These are phyloP conservation scores for Penicillium subrubescens DNA, from an alignment of 495 filamentous ascomycete species.

Conservation along the genomic window DNA sequence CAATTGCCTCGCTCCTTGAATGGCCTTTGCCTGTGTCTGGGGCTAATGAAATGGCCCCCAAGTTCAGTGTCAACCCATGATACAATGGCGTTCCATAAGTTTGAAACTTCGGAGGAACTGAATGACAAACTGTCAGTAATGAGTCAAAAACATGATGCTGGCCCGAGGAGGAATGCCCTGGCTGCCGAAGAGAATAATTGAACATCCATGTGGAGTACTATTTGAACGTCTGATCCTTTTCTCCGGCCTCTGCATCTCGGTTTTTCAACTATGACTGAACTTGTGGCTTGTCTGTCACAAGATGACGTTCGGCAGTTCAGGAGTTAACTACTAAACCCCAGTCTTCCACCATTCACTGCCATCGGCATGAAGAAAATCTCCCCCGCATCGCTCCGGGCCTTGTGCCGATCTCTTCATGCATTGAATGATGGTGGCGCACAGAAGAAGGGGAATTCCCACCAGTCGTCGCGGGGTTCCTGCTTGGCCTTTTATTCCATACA, in stretches of 20 bases:
- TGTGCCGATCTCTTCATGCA: background rate
- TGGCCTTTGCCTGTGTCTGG: too few relatives aligned
- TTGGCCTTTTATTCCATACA: background rate
- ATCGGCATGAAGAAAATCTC: conserved; percentile 16
- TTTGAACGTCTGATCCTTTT: too few relatives aligned
- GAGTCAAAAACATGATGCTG: too few relatives aligned
- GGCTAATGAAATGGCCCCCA: background rate
- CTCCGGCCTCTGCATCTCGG: too few relatives aligned
- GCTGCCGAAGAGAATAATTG: too few relatives aligned
- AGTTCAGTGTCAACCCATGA: background rate
- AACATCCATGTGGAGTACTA: too few relatives aligned
- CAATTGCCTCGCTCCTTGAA: too few relatives aligned
- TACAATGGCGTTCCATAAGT: background rate
- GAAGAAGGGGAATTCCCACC: conserved; percentile 17
- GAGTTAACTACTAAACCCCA: too few relatives aligned
- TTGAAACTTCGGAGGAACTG: background rate
- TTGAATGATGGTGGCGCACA: background rate
- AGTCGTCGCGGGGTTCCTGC: conserved; percentile 13
- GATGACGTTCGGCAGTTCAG: background rate
- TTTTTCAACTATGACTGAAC: too few relatives aligned
- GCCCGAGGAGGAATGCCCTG: too few relatives aligned
- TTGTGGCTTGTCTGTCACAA: background rate
- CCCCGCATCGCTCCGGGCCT: background rate
- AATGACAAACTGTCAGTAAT: too few relatives aligned
- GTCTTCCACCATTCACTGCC: background rate